phyloP scores from a whole-genome alignment of 73 alveolate species.

The Symbiodinium pilosum region DNA sequence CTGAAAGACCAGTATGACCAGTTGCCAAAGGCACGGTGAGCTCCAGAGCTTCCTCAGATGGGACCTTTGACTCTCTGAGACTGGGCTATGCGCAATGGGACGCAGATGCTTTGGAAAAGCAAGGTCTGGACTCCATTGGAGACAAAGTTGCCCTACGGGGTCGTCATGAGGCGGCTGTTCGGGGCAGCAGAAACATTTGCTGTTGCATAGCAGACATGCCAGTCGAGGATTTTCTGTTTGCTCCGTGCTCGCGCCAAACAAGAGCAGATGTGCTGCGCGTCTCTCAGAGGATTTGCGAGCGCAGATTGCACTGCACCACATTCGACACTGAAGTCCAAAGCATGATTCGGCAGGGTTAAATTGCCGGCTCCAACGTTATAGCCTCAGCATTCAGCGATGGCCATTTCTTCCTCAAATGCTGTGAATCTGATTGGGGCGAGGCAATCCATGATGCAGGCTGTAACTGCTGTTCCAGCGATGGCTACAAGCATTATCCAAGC shows the following conservation, averaged over 20 bases:
- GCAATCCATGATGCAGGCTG: conserved; percentile 38
- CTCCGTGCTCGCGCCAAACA: neutral
- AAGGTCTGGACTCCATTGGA: conserved; percentile 12
- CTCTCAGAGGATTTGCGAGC: neutral
- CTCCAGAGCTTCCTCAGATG: neutral
- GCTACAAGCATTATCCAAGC: neutral
- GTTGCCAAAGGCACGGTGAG: neutral
- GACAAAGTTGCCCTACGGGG: conserved; percentile 12
- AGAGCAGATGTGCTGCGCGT: neutral
- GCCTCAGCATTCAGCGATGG: no score
- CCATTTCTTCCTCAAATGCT: no score
- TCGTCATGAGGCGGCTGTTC: neutral
- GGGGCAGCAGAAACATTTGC: neutral
- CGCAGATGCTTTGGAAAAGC: neutral
- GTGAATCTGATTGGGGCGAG: no score
- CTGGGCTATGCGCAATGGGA: no score
- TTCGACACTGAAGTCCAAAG: neutral
- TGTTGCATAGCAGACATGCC: no score
- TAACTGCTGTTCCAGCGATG: neutral
- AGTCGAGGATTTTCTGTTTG: neutral
- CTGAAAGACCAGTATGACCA: no score
- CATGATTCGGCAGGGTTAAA: neutral
- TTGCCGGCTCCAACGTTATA: conserved; percentile 2
- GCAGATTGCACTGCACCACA: neutral
- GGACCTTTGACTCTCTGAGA: no score